Conservation (phyloP, 2,329 filamentous ascomycete species). For the Fusarium tanahbumbuense region DNA sequence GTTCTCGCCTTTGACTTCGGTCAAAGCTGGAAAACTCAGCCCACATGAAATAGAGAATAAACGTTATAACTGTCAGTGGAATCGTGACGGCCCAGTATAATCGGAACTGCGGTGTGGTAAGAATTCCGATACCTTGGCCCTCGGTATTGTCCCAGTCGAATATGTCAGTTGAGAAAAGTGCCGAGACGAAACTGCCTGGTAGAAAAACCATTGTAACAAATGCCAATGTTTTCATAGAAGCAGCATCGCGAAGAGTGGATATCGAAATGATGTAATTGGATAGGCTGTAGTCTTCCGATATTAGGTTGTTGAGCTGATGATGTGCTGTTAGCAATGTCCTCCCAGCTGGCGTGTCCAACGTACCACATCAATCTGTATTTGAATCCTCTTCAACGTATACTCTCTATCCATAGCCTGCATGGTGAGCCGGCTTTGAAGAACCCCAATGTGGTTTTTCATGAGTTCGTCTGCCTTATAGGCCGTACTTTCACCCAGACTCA, state of each 20-base stretch:
- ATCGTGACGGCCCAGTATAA: constrained; percentile 57
- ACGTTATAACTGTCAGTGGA: constrained; percentile 53
- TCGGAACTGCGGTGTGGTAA: constrained; percentile 51
- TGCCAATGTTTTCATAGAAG: constrained; percentile 58
- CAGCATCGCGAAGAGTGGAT: constrained; percentile 55
- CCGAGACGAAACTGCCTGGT: constrained; percentile 56
- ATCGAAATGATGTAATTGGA: constrained; percentile 52
- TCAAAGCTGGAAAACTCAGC: constrained; percentile 48
- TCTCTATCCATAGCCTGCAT: constrained; percentile 54
- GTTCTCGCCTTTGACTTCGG: constrained; percentile 26
- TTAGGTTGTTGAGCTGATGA: constrained; percentile 53
- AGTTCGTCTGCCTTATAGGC: constrained; percentile 30
- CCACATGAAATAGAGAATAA: constrained; percentile 52
- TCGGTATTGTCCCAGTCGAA: constrained; percentile 51
- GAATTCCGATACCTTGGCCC: constrained; percentile 46
- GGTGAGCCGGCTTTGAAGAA: constrained; percentile 49
- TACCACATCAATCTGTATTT: constrained; percentile 56
- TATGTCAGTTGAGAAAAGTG: constrained; percentile 54
- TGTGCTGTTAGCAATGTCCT: constrained; percentile 14
- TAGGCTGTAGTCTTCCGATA: constrained; percentile 53
- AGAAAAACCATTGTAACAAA: constrained; percentile 59
- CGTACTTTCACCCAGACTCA: not conserved
- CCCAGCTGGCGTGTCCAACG: constrained; percentile 13
- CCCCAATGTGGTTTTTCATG: constrained; percentile 44
- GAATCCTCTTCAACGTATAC: constrained; percentile 52